These are phyloP conservation scores for Kwoniella sp. DNA, from an alignment of 768 basidiomycete species.

Conservation along the genomic window DNA sequence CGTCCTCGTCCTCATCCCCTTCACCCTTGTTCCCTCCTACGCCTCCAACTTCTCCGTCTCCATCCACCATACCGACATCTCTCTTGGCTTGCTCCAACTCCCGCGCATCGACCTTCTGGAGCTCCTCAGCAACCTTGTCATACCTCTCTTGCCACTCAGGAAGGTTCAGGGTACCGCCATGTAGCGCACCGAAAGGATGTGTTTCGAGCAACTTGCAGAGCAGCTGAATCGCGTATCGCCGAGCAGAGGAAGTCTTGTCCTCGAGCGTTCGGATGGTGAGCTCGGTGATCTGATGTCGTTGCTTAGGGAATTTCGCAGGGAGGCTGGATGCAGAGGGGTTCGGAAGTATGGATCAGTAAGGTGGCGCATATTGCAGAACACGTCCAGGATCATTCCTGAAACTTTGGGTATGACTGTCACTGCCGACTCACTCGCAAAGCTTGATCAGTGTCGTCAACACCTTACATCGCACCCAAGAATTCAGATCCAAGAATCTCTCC, in stretches of 20 bases:
- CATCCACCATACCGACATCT: conserved; percentile 55
- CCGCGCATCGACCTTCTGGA: conserved; percentile 69
- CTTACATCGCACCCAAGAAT: conserved; percentile 88
- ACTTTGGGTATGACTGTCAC: no score
- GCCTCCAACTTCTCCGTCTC: conserved; percentile 36
- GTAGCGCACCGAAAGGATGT: conserved; percentile 82
- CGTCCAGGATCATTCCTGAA: background rate
- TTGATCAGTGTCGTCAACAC: conserved; percentile 75
- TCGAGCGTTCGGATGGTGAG: conserved; percentile 79
- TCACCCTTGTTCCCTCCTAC: conserved; percentile 49
- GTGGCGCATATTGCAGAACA: conserved; percentile 4
- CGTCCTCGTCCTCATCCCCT: conserved; percentile 50
- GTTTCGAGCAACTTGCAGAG: conserved; percentile 75
- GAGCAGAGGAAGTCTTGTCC: conserved; percentile 86
- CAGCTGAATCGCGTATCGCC: conserved; percentile 77
- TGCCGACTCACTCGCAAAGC: conserved; percentile 66
- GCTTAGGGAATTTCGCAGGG: conserved; percentile 79
- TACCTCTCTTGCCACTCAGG: conserved; percentile 76
- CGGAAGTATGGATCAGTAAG: background rate
- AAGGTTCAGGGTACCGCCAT: conserved; percentile 77
- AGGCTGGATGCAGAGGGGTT: conserved; percentile 56
- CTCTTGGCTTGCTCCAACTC: conserved; percentile 59
- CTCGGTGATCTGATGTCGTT: conserved; percentile 72
- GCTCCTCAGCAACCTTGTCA: conserved; percentile 64
- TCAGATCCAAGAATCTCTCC: conserved; percentile 82